Percentiles rank a stretch among this genome's conserved stretches.
Evolutionary conservation across 495 filamentous ascomycete genomes (phyloP).

Genomic region (Zalerion maritima): DNA sequence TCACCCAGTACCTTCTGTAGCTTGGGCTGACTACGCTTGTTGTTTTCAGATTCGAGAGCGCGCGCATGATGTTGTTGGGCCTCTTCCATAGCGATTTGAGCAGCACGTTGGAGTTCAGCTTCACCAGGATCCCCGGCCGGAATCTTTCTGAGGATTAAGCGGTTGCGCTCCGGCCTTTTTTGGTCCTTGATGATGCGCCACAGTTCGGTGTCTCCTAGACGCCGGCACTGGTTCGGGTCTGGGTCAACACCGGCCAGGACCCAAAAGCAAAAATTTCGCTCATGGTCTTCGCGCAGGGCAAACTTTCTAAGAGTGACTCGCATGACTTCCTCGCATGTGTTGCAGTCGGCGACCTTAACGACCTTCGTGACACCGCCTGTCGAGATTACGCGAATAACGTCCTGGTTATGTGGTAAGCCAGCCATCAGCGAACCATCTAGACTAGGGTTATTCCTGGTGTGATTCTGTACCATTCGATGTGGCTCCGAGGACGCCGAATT

Average conservation of each 20-base stretch:
- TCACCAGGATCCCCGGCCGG: slow-evolving; percentile 73
- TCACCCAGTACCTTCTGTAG: slow-evolving; percentile 75
- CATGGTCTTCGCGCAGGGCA: slow-evolving; percentile 55
- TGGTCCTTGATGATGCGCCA: slow-evolving; percentile 69
- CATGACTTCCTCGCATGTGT: slow-evolving; percentile 81
- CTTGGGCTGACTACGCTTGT: slow-evolving; percentile 56
- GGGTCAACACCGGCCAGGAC: slow-evolving; percentile 71
- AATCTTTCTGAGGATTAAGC: slow-evolving; percentile 80
- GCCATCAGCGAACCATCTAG: slow-evolving; percentile 72
- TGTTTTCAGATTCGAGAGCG: slow-evolving; percentile 45
- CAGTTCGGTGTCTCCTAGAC: slow-evolving; percentile 70
- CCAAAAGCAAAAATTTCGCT: slow-evolving; percentile 71
- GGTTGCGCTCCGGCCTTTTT: slow-evolving; percentile 64
- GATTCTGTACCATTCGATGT: slow-evolving; percentile 31
- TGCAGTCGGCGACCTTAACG: slow-evolving; percentile 76
- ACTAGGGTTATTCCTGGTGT: slow-evolving; percentile 52
- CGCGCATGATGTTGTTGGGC: slow-evolving; percentile 55
- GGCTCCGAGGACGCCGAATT: slow-evolving; percentile 22
- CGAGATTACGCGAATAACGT: slow-evolving; percentile 83
- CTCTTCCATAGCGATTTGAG: slow-evolving; percentile 71
- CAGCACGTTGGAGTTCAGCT: slow-evolving; percentile 66
- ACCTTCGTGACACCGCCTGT: slow-evolving; percentile 82
- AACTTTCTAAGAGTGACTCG: slow-evolving; percentile 74
- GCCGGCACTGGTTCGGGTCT: slow-evolving; percentile 59
- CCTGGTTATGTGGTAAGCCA: slow-evolving; percentile 59